Percentiles rank a stretch among this genome's conserved stretches.
These are phyloP conservation scores for Cladosporium sp. DNA, from an alignment of 2,329 filamentous ascomycete species.

Conservation along the genomic window DNA sequence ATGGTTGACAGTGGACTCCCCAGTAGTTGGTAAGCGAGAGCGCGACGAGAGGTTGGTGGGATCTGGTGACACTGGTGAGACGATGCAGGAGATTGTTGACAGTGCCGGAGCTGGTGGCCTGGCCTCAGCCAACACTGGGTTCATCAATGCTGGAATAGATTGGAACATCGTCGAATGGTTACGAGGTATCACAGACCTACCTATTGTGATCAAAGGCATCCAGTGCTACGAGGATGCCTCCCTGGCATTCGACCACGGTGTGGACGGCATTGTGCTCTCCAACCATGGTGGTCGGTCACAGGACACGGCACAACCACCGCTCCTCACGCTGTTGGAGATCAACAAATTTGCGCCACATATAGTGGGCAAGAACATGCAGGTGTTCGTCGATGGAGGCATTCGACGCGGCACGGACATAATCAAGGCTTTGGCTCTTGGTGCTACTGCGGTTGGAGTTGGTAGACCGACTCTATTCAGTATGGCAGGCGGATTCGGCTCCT, in stretches of 20 bases:
- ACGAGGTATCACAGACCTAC: slow-evolving; percentile 52
- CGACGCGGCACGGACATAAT: slow-evolving; percentile 65
- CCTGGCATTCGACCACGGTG: slow-evolving; percentile 42
- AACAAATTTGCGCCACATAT: slow-evolving; percentile 59
- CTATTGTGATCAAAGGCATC: slow-evolving; percentile 48
- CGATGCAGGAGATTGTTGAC: background rate
- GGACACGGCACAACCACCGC: slow-evolving; percentile 52
- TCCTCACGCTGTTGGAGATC: slow-evolving; percentile 61
- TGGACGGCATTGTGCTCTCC: slow-evolving; percentile 48
- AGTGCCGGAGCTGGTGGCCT: slow-evolving; percentile 37
- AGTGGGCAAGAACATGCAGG: slow-evolving; percentile 49
- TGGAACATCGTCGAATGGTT: slow-evolving; percentile 50
- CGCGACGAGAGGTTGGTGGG: slow-evolving; percentile 38
- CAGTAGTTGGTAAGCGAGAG: slow-evolving; percentile 56
- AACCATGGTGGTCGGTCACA: slow-evolving; percentile 57
- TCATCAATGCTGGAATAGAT: slow-evolving; percentile 58
- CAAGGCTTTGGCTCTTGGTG: slow-evolving; percentile 66
- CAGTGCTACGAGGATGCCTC: slow-evolving; percentile 44
- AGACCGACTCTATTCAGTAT: slow-evolving; percentile 58
- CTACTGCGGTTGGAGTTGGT: slow-evolving; percentile 62
- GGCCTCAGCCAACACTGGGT: slow-evolving; percentile 51
- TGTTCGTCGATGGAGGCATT: slow-evolving; percentile 66
- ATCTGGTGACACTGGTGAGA: background rate
- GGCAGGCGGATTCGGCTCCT: background rate
- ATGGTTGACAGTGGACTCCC: slow-evolving; percentile 60